These are phyloP conservation scores for Croton setiger DNA, from an alignment of 441 rosid species.

Conservation along the genomic window DNA sequence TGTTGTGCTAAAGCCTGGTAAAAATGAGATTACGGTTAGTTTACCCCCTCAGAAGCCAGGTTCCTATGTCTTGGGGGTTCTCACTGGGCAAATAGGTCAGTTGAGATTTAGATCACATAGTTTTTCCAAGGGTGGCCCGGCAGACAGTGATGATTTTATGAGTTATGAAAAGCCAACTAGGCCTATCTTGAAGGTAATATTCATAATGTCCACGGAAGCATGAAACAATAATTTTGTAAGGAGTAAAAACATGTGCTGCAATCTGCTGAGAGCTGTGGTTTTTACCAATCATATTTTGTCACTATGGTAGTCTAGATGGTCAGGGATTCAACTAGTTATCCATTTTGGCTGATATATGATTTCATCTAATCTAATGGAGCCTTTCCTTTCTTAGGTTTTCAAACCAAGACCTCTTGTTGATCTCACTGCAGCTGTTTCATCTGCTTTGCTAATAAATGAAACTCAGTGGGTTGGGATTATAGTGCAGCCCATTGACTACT, in stretches of 20 bases:
- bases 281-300: background rate
- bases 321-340: slow-evolving; percentile 1
- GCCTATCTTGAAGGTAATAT: slow-evolving; percentile 84
- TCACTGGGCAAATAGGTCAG: slow-evolving; percentile 93
- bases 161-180: slow-evolving; percentile 95
- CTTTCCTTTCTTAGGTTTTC: slow-evolving; percentile 56
- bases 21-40: slow-evolving; percentile 61
- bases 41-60: slow-evolving; percentile 96
- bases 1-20: slow-evolving; percentile 68
- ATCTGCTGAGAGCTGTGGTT: background rate
- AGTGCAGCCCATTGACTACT: slow-evolving; percentile 73
- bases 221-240: background rate
- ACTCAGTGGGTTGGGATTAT: slow-evolving; percentile 91
- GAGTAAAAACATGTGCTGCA: background rate
- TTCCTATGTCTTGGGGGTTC: slow-evolving; percentile 93
- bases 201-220: background rate
- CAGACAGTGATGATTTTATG: slow-evolving; percentile 95
- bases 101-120: slow-evolving; percentile 96
- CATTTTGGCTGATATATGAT: slow-evolving; percentile 8
- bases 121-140: slow-evolving; percentile 96
- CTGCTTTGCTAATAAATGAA: slow-evolving; percentile 89
- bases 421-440: slow-evolving; percentile 83
- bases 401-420: slow-evolving; percentile 96
- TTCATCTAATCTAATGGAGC: slow-evolving; percentile 30
- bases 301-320: slow-evolving; percentile 2